Percentiles rank a stretch among this genome's conserved stretches.
These are phyloP conservation scores for Rhodotorula taiwanensis DNA, from an alignment of 768 basidiomycete genomes.

Conservation along the genomic window DNA sequence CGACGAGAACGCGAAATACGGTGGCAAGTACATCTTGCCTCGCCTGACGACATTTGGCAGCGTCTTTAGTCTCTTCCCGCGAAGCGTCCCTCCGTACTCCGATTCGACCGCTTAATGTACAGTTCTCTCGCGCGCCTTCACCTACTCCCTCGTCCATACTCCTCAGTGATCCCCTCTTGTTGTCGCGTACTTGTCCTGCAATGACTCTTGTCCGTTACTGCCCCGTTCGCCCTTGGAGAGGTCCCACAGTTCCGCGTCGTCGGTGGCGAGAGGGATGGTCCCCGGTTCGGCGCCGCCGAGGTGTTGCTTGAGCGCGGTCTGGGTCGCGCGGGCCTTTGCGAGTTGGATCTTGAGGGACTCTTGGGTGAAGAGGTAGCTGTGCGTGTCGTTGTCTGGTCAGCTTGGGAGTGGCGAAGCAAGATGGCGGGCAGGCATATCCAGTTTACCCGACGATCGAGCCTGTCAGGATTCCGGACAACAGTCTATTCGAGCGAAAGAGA, in stretches of 20 bases:
- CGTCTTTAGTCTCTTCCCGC: constrained; percentile 1
- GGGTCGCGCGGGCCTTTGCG: constrained; percentile 6
- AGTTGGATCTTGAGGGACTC: constrained; percentile 26
- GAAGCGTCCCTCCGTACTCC: no score
- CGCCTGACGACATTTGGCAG: constrained; percentile 1
- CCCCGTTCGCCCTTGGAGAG: constrained; percentile 6
- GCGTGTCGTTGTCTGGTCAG: neutral
- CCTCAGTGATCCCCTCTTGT: constrained; percentile 27
- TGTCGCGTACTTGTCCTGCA: constrained; percentile 22
- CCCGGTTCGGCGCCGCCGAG: neutral
- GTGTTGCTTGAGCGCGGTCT: neutral
- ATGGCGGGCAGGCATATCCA: neutral
- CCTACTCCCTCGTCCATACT: neutral
- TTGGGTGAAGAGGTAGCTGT: constrained; percentile 26
- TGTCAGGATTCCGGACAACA: constrained; percentile 1
- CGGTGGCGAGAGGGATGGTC: no score
- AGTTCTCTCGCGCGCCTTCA: neutral
- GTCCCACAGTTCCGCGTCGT: neutral
- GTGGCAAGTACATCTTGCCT: neutral
- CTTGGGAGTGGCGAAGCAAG: neutral
- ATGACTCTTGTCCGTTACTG: constrained; percentile 8
- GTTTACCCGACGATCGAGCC: constrained; percentile 14
- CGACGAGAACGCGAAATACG: neutral
- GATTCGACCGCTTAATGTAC: no score
- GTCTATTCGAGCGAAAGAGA: neutral